Evolutionary conservation across 768 basidiomycete genomes (phyloP).

Genomic region (Amanita thiersii): DNA sequence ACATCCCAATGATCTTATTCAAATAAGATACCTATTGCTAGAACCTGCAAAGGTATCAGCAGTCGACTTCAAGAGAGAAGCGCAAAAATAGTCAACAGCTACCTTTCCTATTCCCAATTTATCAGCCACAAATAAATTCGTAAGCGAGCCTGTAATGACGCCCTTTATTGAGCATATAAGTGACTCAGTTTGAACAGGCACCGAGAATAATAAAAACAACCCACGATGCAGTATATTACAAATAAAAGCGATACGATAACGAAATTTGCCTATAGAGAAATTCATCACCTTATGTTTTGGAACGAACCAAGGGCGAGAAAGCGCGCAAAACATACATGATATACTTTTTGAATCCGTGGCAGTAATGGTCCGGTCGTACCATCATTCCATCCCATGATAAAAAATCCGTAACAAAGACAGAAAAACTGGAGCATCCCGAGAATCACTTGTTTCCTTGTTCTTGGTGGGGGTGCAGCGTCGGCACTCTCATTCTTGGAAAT

Average conservation of each 20-base stretch:
- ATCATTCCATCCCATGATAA: slow-evolving; percentile 73
- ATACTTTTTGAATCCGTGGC: slow-evolving; percentile 58
- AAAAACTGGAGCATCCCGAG: slow-evolving; percentile 47
- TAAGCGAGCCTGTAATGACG: too few relatives aligned
- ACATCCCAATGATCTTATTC: too few relatives aligned
- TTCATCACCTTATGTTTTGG: background rate
- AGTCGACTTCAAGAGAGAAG: too few relatives aligned
- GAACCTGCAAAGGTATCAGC: too few relatives aligned
- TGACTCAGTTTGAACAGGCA: slow-evolving; percentile 10
- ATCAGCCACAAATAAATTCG: too few relatives aligned
- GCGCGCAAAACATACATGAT: too few relatives aligned
- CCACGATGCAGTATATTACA: slow-evolving; percentile 28
- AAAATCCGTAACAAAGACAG: slow-evolving; percentile 48
- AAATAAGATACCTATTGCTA: slow-evolving; percentile 17
- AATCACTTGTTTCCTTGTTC: too few relatives aligned
- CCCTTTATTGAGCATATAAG: too few relatives aligned
- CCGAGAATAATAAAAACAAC: slow-evolving; percentile 8
- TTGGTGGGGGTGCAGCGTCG: too few relatives aligned
- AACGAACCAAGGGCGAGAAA: background rate
- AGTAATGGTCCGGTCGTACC: slow-evolving; percentile 66
- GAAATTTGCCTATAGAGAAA: slow-evolving; percentile 31
- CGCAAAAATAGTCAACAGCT: too few relatives aligned
- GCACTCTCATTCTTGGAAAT: too few relatives aligned
- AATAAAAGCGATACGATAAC: slow-evolving; percentile 55
- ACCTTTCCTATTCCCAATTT: too few relatives aligned